Conservation (phyloP, 78 protist species). For the slime mould (Dictyostelium discoideum) region DNA sequence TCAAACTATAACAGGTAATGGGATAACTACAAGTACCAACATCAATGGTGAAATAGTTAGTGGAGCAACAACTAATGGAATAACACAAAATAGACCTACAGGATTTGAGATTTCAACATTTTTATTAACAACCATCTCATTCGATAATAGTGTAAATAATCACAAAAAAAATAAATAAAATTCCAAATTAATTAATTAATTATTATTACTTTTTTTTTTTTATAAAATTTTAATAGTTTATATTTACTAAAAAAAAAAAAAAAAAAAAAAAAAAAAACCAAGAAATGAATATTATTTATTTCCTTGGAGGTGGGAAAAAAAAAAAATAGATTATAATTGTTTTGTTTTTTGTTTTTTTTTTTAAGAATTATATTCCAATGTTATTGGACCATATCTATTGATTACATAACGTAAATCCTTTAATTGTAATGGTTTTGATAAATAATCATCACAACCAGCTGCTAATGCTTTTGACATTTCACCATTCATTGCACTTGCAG, state of each 20-base stretch:
- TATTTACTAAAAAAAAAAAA: neutral
- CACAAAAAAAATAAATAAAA: neutral
- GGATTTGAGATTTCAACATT: neutral
- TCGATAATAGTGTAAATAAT: neutral
- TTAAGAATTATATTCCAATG: neutral
- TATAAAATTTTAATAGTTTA: neutral
- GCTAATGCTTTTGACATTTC: neutral
- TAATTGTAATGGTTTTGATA: conserved; percentile 28
- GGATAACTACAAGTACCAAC: neutral
- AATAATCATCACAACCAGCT: conserved; percentile 54
- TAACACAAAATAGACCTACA: neutral
- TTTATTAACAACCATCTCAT: neutral
- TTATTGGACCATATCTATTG: neutral
- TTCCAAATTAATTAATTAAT: neutral
- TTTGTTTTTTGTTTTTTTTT: neutral
- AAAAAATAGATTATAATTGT: too few species aligned
- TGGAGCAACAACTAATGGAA: neutral
- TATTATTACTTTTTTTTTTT: neutral
- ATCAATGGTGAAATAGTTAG: too few species aligned
- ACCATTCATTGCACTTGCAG: conserved; percentile 63
- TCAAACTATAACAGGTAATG: neutral
- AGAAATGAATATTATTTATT: neutral
- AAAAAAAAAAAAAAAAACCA: too few species aligned
- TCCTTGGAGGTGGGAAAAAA: too few species aligned
- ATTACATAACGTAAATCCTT: conserved; percentile 15